These are phyloP conservation scores for Paspalum notatum DNA, from an alignment of 176 grass and related monocot genomes.

Conservation along the genomic window DNA sequence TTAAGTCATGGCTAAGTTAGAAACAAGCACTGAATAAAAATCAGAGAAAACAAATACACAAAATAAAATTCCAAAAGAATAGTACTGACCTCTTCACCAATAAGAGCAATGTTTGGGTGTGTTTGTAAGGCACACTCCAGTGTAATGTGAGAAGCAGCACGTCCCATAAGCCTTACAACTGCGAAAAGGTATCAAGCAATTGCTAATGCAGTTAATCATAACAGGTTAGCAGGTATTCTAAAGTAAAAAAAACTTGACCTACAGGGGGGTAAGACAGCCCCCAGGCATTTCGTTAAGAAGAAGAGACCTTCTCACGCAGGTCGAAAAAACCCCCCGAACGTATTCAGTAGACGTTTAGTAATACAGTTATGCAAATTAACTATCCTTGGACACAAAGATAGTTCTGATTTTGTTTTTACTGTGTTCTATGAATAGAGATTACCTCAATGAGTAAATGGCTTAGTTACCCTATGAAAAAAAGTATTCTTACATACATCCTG, in stretches of 20 bases:
- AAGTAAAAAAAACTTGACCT: background rate
- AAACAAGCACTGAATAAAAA: background rate
- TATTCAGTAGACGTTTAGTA: background rate
- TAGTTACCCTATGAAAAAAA: background rate
- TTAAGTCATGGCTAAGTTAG: no score
- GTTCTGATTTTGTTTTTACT: background rate
- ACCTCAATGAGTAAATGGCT: background rate
- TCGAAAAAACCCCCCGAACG: no score
- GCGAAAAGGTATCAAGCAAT: background rate
- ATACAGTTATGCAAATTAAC: background rate
- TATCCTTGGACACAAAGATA: background rate
- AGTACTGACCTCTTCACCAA: slow-evolving; percentile 85
- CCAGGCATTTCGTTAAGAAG: no score
- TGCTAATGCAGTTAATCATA: background rate
- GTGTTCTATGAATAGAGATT: background rate
- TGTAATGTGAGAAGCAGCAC: slow-evolving; percentile 99
- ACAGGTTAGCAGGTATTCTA: background rate
- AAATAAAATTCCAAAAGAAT: background rate
- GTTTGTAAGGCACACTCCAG: slow-evolving; percentile 97
- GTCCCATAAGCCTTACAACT: slow-evolving; percentile 99
- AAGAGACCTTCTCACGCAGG: no score
- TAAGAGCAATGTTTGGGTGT: slow-evolving; percentile 89
- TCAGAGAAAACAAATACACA: background rate
- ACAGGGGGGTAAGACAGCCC: no score
- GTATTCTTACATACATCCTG: background rate